Evolutionary conservation across 139 green algal genomes (phyloP).

Genomic region (Haematococcus sp.): DNA sequence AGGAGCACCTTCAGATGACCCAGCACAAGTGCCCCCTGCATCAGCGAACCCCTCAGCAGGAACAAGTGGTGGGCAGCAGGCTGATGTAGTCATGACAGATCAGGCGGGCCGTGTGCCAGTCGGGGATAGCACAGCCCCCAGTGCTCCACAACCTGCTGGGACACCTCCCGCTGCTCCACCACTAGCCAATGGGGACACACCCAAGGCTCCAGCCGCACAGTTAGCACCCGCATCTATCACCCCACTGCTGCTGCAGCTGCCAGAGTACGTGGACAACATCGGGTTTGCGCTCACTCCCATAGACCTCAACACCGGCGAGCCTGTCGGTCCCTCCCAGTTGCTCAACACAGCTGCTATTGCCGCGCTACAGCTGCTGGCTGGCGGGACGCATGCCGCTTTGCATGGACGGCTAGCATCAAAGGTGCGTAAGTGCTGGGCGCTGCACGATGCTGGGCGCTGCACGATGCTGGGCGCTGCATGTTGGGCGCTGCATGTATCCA

Average conservation of each 20-base stretch:
- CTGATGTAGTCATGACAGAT: no score
- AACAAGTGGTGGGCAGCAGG: no score
- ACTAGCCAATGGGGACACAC: neutral
- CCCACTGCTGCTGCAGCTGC: slow-evolving; percentile 5
- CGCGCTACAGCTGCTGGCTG: slow-evolving; percentile 2
- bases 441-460: no score
- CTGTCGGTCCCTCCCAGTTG: neutral
- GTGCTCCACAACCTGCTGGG: neutral
- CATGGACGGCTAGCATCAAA: neutral
- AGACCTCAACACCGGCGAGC: neutral
- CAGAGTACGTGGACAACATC: slow-evolving; percentile 9
- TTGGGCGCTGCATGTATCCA: no score
- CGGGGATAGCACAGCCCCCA: no score
- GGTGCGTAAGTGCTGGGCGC: neutral
- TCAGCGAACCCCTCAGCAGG: no score
- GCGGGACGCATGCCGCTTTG: neutral
- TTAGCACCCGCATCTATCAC: neutral
- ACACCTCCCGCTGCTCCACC: neutral
- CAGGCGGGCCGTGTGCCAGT: no score
- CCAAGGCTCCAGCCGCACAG: neutral
- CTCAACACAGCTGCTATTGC: slow-evolving; percentile 7
- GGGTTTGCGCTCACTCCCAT: slow-evolving; percentile 10
- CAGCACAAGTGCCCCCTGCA: no score
- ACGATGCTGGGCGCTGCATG: no score
- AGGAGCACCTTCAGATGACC: no score